Base-by-base conservation (phyloP, 768 basidiomycete genomes). In the Phaeotremella fagi region DNA sequence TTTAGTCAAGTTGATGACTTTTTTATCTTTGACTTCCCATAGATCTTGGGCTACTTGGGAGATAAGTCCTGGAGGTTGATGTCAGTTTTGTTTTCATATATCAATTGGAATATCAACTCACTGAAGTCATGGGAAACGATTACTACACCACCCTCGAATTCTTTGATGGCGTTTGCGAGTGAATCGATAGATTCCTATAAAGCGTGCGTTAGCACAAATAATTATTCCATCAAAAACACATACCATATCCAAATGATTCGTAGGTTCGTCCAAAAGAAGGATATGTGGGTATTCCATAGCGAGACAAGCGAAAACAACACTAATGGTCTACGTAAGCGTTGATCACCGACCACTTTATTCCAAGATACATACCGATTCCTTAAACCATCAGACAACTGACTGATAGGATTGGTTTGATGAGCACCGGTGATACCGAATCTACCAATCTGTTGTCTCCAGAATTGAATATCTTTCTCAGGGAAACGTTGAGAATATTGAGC, bases 121-220 rank as follows among this genome's bases (percentile, higher is more conserved):
- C 94, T 88, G 87, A 99, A 99, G 77, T 99, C 94, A 79, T 98
- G 95, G 44, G 92, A 97, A 60, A 99, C 95, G 73, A 99, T 98
- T 64, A 98, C 95, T 35, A 99, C 95, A 67, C 95, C 94, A 55
- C 95, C 95, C 70, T 88, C 86, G 74, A 89, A 99, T 70, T 88
- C 88, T 75, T 94, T 95, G 80, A 99, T 98, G 45, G 95, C 94
- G 23, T 76, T 75, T 5, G 95, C 95, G 44, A 99, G 82, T 1
- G 95, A 94, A 72, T 98, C 94, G 74, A 99, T 99, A 25, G 90
- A 92, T 61, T 82, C 85, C 94, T 68, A 49, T 54, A 41, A 33
- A 43, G 15, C 22, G 20, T 49, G 43, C 28, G 18, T 16, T 33
- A 16, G 31, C 31, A 7, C 7, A 33, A 18, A 45, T 25, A 37